These are phyloP conservation scores for Globisporangium recalcitrans DNA, from an alignment of 352 stramenopile species.

Conservation along the genomic window DNA sequence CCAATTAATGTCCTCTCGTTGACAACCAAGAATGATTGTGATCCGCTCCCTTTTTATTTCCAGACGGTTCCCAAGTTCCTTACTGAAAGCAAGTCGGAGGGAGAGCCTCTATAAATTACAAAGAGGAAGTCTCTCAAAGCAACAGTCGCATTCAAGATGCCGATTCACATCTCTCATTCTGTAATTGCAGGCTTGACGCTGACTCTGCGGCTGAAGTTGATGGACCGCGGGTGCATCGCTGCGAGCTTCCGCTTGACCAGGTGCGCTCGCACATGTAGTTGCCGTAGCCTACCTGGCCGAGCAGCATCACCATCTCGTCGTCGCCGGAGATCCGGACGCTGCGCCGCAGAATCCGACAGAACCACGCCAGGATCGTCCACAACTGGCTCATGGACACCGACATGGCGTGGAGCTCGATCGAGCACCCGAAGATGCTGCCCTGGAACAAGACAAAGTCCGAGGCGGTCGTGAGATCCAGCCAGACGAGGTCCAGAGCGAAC, in stretches of 20 bases:
- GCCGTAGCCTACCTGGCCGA: background rate
- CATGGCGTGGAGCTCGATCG: slow-evolving; percentile 9
- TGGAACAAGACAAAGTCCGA: background rate
- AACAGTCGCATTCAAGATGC: no score
- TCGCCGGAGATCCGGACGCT: background rate
- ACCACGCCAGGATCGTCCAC: slow-evolving; percentile 5
- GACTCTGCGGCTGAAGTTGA: background rate
- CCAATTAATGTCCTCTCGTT: background rate
- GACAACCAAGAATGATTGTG: slow-evolving; percentile 6
- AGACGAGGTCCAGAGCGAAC: slow-evolving; percentile 26
- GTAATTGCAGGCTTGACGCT: background rate
- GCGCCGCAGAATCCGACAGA: slow-evolving; percentile 11
- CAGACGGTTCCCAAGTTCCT: no score
- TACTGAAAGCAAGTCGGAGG: no score
- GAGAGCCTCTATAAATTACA: no score
- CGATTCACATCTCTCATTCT: no score
- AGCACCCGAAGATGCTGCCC: background rate
- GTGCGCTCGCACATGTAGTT: slow-evolving; percentile 8
- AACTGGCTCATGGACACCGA: slow-evolving; percentile 10
- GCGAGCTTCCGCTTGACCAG: background rate
- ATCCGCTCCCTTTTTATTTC: no score
- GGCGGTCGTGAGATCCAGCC: background rate
- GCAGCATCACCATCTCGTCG: slow-evolving; percentile 2
- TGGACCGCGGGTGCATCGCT: background rate
- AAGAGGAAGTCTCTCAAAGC: no score